A percentile compares a stretch with the other conserved stretches of the same genome.
phyloP scores from a whole-genome alignment of 2,329 filamentous ascomycete genomes.

The Talaromyces piceae region DNA sequence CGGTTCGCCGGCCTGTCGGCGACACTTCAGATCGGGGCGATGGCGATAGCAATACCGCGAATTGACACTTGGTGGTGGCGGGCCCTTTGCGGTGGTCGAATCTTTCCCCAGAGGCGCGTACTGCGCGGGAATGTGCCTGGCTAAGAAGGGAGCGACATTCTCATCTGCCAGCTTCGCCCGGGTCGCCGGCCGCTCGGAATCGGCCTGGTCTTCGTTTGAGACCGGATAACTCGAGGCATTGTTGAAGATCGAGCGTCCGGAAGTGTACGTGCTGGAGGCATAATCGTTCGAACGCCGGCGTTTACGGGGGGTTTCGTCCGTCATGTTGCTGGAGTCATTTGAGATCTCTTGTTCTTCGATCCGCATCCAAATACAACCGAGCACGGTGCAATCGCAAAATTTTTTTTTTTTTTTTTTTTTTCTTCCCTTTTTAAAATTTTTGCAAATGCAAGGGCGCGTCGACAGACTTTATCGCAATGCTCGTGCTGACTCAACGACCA shows the following conservation, averaged over 20 bases:
- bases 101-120: slow-evolving; percentile 66
- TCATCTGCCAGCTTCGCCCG: slow-evolving; percentile 59
- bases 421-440: no score
- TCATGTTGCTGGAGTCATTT: slow-evolving; percentile 2
- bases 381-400: no score
- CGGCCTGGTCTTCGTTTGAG: background rate
- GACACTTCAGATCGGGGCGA: slow-evolving; percentile 85
- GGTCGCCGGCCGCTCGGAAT: slow-evolving; percentile 2
- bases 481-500: background rate
- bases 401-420: no score
- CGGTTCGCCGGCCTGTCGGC: slow-evolving; percentile 84
- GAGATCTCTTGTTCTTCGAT: background rate
- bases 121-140: slow-evolving; percentile 79
- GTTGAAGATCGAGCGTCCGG: slow-evolving; percentile 10
- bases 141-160: slow-evolving; percentile 79
- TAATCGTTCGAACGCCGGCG: slow-evolving; percentile 9
- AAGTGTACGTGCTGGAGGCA: slow-evolving; percentile 6
- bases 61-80: slow-evolving; percentile 49
- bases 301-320: slow-evolving; percentile 4
- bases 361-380: slow-evolving; percentile 7
- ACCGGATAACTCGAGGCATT: slow-evolving; percentile 1
- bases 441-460: no score
- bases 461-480: no score
- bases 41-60: slow-evolving; percentile 96
- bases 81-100: slow-evolving; percentile 21